Evolutionary conservation across 257 asterid species (phyloP), one percentile per base, ranked within the genome.

Genomic region (Anisodus acutangulus): DNA sequence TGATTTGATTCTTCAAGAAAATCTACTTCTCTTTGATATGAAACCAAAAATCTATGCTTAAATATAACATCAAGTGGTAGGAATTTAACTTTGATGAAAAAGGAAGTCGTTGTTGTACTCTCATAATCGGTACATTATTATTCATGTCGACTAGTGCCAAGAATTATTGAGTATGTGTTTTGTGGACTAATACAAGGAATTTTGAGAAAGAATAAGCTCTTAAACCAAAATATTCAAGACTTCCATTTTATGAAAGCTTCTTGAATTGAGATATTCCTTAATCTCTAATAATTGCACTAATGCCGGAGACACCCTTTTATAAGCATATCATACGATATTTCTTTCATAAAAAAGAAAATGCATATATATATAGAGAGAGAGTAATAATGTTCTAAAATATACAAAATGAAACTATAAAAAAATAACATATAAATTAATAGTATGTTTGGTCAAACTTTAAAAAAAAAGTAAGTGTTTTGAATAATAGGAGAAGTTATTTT

Each of bases 1-100:
- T 78, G 26, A 76, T 76, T 51, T 76, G 31, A 31, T 78, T 53
- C 43, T 78, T 78, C 82, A 53, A 78, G 3, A 78, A 78, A 53
- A 76, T 26, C 4, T 53, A 78, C 49, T 78, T 78, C 49, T 78
- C 1, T 26, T 53, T 78, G 49, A 35, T 53, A 53, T 1, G 8
- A 35, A 53, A 78, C 26, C 9, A 78, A 53, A 78, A 9, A 8
- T 71, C 8, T 43, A 71, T 71, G 58, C 12, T 41, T 51, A 47
- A 51, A 8, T 8, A 51, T 4, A 26, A 51, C 81, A 26, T 76
- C 22, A 15, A 76, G 51, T 2, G 13, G 5, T 53, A 78, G 19
- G 47, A 76, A 51, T 26, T 6, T 68, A 76, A 13, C 3, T 53
- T 51, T 6, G 39, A 66, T 9, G 6, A 31, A 66, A 66, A 11